phyloP scores from a whole-genome alignment of 306 rosid genomes.

The Quercus berberidifolia region DNA sequence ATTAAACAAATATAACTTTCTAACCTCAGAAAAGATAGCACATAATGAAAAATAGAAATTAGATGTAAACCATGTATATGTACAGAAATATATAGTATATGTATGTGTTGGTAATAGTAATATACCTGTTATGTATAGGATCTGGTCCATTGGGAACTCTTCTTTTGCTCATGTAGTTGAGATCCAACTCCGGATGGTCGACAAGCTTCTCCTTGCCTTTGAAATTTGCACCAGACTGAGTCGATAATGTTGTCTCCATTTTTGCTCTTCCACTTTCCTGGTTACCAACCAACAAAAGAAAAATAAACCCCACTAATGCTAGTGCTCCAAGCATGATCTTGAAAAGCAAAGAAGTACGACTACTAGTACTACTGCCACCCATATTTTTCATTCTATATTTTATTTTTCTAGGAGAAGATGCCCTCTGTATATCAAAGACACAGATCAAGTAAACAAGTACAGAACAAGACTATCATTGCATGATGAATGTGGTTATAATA shows the following conservation, averaged over 20 bases:
- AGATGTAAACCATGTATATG: neutral
- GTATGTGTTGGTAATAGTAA: neutral
- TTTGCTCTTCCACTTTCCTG: conserved; percentile 25
- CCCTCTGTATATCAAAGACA: conserved; percentile 19
- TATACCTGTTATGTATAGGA: conserved; percentile 94
- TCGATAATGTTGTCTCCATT: conserved; percentile 14
- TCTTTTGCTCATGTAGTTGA: conserved; percentile 76
- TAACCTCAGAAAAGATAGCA: neutral
- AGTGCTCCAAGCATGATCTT: conserved; percentile 43
- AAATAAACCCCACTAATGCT: conserved; percentile 45
- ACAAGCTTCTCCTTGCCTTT: conserved; percentile 32
- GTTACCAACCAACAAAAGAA: conserved; percentile 48
- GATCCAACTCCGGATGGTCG: conserved; percentile 50
- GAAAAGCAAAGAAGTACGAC: conserved; percentile 20
- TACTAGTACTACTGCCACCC: conserved; percentile 31
- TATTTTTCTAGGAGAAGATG: conserved; percentile 24
- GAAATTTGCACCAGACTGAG: conserved; percentile 15
- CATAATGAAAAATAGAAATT: neutral
- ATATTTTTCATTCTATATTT: conserved; percentile 4
- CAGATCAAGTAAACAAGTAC: conserved; percentile 6
- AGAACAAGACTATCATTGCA: conserved; percentile 33
- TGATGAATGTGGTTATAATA: conserved; percentile 34
- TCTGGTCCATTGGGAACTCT: conserved; percentile 93
- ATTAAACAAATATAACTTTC: neutral
- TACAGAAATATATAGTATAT: neutral